Base-by-base conservation (phyloP, 2,329 filamentous ascomycete species). In the Chaetomium globosum region DNA sequence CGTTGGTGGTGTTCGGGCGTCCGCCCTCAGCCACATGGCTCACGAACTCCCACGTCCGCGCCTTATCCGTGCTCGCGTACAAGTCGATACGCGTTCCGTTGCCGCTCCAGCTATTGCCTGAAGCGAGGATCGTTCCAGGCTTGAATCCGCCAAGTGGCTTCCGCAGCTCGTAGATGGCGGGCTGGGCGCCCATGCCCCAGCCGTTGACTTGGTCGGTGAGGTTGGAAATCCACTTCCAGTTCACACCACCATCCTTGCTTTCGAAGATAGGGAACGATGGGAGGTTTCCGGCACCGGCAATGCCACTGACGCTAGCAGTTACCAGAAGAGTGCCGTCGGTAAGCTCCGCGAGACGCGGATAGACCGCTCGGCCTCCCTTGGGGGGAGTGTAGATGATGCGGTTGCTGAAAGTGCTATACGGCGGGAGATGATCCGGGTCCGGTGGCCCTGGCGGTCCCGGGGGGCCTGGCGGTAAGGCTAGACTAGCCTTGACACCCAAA, bases 141-240 rank as follows among this genome's bases (percentile, higher is more conserved):
- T 80, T 75, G 71, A 82, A 90, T 1, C 80, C 77, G 10, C 84
- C 89, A 59, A 91, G 77, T 1, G 76, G 74, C 59, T 83, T 77
- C 0, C 85, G 83, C 2, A 91, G 81, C 65, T 86, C 81, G 68
- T 88, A 89, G 6, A 92, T 78, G 73, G 85, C 84, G 0, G 89
- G 89, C 71, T 92, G 89, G 70, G 90, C 90, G 33, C 87, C 82
- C 61, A 90, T 74, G 23, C 89, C 89, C 78, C 84, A 87, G 54
- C 83, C 82, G 70, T 89, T 88, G 33, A 83, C 85, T 57, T 83
- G 80, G 71, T 91, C 89, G 19, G 84, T 78, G 12, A 91, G 84
- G 21, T 81, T 80, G 6, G 86, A 85, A 43, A 89, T 77, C 71
- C 89, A 83, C 21, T 79, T 78, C 88, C 88, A 92, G 1, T 82